Evolutionary conservation across 2,329 filamentous ascomycete genomes (phyloP).

Genomic region (Aspergillaceae sp.): DNA sequence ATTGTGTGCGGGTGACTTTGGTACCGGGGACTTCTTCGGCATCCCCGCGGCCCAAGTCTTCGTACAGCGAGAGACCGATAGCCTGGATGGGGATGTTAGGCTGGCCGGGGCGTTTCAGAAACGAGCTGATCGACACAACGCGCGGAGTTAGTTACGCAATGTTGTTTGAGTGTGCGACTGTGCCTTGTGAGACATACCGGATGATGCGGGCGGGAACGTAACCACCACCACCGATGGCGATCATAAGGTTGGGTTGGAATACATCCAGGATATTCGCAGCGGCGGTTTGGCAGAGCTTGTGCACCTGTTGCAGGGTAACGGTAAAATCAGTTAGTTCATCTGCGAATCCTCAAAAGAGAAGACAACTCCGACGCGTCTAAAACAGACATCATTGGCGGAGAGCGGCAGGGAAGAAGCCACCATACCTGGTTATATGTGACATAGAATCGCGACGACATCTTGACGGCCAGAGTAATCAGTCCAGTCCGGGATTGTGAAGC

Average conservation of each 20-base stretch:
- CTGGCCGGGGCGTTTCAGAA: constrained; percentile 78
- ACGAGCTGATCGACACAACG: constrained; percentile 50
- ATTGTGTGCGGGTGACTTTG: constrained; percentile 95
- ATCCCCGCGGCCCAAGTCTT: constrained; percentile 59
- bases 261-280: constrained; percentile 72
- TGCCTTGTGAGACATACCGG: constrained; percentile 43
- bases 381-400: too few species aligned
- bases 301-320: constrained; percentile 54
- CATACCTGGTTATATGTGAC: constrained; percentile 86
- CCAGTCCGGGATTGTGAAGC: neutral
- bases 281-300: constrained; percentile 89
- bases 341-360: too few species aligned
- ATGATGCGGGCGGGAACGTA: constrained; percentile 96
- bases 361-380: neutral
- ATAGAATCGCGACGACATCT: constrained; percentile 77
- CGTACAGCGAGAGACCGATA: constrained; percentile 95
- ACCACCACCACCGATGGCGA: constrained; percentile 94
- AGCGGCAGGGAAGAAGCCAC: too few species aligned
- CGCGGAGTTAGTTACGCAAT: neutral
- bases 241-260: constrained; percentile 91
- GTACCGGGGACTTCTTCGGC: constrained; percentile 73
- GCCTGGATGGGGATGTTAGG: constrained; percentile 99
- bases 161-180: too few species aligned
- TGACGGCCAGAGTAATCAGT: constrained; percentile 20
- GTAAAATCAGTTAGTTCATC: constrained; percentile 5